Evolutionary conservation across 139 green algal species (phyloP).

Genomic region (Closterium sp.): DNA sequence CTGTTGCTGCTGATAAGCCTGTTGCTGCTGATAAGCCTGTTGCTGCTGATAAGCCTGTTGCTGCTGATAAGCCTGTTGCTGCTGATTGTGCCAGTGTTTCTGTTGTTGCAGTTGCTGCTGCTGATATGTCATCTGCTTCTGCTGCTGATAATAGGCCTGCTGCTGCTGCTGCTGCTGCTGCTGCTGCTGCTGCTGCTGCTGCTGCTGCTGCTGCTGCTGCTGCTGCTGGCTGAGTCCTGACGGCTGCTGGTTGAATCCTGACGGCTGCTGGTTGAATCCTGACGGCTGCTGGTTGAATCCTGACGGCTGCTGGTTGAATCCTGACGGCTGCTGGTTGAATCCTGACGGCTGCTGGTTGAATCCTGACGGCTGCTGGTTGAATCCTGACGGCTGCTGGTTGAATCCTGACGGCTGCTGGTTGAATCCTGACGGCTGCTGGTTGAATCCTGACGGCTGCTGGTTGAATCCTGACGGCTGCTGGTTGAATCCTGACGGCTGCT

Average conservation of each 20-base stretch:
- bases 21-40: no score
- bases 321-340: neutral
- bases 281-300: neutral
- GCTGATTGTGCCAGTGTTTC: no score
- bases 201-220: no score
- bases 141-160: no score
- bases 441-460: neutral
- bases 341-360: neutral
- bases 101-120: no score
- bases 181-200: no score
- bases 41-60: no score
- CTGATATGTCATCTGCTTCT: no score
- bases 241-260: neutral
- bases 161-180: no score
- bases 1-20: no score
- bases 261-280: neutral
- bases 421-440: neutral
- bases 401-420: neutral
- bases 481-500: neutral
- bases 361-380: neutral
- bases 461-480: neutral
- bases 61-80: no score
- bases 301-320: neutral
- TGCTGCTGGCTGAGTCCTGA: no score
- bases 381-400: neutral